Evolutionary conservation across 805 yeast genomes (phyloP), one percentile per base, ranked within the genome.

Genomic region (Metschnikowia hibisci): DNA sequence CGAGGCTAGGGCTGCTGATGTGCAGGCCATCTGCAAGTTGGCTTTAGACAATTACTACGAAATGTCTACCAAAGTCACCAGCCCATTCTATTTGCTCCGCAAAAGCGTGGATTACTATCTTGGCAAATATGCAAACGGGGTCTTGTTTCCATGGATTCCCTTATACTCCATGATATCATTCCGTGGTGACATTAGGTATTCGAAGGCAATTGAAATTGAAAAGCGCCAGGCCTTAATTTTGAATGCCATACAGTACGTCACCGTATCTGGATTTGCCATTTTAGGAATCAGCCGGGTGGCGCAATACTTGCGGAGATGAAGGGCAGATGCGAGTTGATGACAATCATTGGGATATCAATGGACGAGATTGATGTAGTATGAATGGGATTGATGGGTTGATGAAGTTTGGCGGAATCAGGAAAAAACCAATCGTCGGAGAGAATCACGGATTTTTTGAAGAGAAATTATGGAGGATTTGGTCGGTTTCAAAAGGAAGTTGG

Each of bases 91-190:
- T 56, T 62, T 82, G 42, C 50, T 84, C 44, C 72, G 91, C 38
- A 89, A 88, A 59, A 67, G 71, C 37, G 59, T 87, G 9, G 97
- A 90, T 58, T 76, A 77, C 39, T 47, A 78, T 4, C 64, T 90
- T 42, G 83, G 88, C 7, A 74, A 73, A 38, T 48, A 73, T 9
- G 62, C 81, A 20, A 81, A 81, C 44, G 82, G 79, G 14, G 41
- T 44, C 14, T 51, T 54, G 4, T 61, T 66, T 44, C 63, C 60
- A 29, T 87, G 96, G 95, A 64, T 88, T 26, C 96, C 96, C 1
- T 67, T 90, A 54, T 90, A 90, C 62, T 82, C 96, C 8, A 89
- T 90, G 97, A 87, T 90, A 3, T 84, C 96, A 1, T 90, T 90
- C 67, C 71, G 96, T 48, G 79, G 82, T 6, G 96, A 90, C 58